Evolutionary conservation across 129 eudicot genomes (phyloP), one percentile per base, ranked within the genome.

Genomic region (Chrysanthemum seticuspe): DNA sequence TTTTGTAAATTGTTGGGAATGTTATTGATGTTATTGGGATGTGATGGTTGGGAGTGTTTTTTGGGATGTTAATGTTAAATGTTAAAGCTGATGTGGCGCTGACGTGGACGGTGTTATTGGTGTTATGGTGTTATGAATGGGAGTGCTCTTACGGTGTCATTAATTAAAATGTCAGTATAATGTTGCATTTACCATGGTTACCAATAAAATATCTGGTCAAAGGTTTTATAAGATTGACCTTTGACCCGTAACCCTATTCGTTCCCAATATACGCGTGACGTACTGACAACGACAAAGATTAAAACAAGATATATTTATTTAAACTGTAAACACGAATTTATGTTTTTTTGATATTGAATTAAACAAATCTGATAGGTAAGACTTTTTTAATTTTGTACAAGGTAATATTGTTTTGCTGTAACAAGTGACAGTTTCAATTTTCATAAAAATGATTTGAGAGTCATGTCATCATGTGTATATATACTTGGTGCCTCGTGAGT

Each of bases 211-310:
- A 45, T 34, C 25, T 34, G 52, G 75, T 71, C 75, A 71, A 44
- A 9, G 54, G 52, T 65, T 29, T 15, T 61, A 12, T 65, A 71
- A 56, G 4, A 36, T 36, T 56, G 54, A 71, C 75, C 21, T 71
- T 56, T 71, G 65, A 71, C 15, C 63, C 15, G 19, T 71, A 36
- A 71, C 23, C 36, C 18, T 54, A 55, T 7, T 49, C 11, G 4
- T 52, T 61, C 16, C 62, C 13, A 62, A 54, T 65, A 13, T 65
- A 55, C 53, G 65, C 65, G 15, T 65, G 66, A 48, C 73, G 79
- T 75, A 56, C 66, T 55, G 79, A 65, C 79, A 75, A 75, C 79
- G 79, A 66, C 50, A 65, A 21, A 34, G 29, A 19, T 65, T 19
- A 19, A 29, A 66, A 70, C 29, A 10, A 14, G 14, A 19, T 19